Evolutionary conservation across 2,329 filamentous ascomycete species (phyloP), one percentile per base, ranked within the genome.

Genomic region (Alternaria sp.): DNA sequence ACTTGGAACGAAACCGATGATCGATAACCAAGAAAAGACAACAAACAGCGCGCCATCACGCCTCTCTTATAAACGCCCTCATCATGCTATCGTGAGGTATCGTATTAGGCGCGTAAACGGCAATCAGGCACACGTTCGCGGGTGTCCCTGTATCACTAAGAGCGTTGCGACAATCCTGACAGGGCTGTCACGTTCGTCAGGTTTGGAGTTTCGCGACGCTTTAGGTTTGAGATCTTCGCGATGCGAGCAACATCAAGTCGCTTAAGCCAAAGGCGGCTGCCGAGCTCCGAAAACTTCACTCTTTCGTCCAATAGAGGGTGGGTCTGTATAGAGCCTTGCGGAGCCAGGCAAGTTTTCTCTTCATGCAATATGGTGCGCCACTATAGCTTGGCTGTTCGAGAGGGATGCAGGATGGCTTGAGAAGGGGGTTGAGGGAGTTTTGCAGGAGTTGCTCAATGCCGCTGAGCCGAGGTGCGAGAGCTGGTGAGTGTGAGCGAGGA

Each of bases 151-250:
- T 60, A 52, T 60, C 58, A 60, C 41, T 12, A 45, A 57, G 46
- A 50, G 32, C 46, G 46, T 46, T 41, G 40, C 20, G 40, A 43
- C 40, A 20, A 20, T 48, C 32, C 32, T 58, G 55, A 58, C 66
- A 66, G 63, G 60, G 60, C 55, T 59, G 59, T 51, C 61, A 58
- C 50, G 53, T 52, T 55, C 49, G 22, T 32, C 34, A 44, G 54
- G 54, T 44, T 34, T 53, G 61, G 40, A 46, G 54, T 51, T 10
- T 11, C 51, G 58, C 62, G 59, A 64, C 62, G 55, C 22, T 45
- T 48, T 18, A 34, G 50, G 62, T 64, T 64, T 64, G 62, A 64
- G 54, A 53, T 52, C n/a, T 16, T 22, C 34, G 46, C 25, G 40
- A 27, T 46, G 32, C 30, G 41, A 51, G 28, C 48, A 34, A 32